Conservation (phyloP, 805 yeast genomes). For the Saccharomycopsis oosterbeekiorum region DNA sequence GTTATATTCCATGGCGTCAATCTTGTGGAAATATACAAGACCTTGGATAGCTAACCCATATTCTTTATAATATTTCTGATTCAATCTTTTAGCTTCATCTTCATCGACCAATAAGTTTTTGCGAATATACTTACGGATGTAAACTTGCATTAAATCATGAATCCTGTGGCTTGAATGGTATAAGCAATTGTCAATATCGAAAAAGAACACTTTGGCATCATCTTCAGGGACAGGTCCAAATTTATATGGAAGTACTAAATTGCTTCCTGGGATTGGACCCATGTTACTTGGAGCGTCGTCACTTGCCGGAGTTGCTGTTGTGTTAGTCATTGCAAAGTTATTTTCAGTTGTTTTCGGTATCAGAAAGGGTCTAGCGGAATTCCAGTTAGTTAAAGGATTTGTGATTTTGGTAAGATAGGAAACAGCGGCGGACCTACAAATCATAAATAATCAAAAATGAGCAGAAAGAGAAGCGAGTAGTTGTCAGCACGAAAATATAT, state of each 20-base stretch:
- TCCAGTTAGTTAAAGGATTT: no score
- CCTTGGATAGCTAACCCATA: slow-evolving; percentile 95
- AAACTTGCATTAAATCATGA: slow-evolving; percentile 80
- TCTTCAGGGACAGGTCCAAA: slow-evolving; percentile 17
- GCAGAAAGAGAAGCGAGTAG: no score
- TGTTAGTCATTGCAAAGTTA: background rate
- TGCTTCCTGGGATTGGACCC: slow-evolving; percentile 4
- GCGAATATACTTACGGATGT: slow-evolving; percentile 75
- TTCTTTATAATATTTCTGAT: slow-evolving; percentile 65
- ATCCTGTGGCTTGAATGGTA: slow-evolving; percentile 66
- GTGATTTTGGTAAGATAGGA: no score
- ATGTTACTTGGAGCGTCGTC: background rate
- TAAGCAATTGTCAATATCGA: slow-evolving; percentile 90
- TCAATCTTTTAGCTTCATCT: slow-evolving; percentile 66
- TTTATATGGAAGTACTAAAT: slow-evolving; percentile 6
- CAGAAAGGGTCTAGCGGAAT: no score
- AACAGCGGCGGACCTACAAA: no score
- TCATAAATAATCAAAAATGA: no score
- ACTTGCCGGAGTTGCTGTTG: background rate
- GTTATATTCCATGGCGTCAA: slow-evolving; percentile 85
- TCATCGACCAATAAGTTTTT: slow-evolving; percentile 49
- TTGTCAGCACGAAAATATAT: no score
- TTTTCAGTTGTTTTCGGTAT: background rate
- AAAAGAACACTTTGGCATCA: slow-evolving; percentile 46
- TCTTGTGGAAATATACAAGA: slow-evolving; percentile 48